These are phyloP conservation scores for Cladophialophora chaetospira DNA, from an alignment of 2,329 filamentous ascomycete genomes.

Conservation along the genomic window DNA sequence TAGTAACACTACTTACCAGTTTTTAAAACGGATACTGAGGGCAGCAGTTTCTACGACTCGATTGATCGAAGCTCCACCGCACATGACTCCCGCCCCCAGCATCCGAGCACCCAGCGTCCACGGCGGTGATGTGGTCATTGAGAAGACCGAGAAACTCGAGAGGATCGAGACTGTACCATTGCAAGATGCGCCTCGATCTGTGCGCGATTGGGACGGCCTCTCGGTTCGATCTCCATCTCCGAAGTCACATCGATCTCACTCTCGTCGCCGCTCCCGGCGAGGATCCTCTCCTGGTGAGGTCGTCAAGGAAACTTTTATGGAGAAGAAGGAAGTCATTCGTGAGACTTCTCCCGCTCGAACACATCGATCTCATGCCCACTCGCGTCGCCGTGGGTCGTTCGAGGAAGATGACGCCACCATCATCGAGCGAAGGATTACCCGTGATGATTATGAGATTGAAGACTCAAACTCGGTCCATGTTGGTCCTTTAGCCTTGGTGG, in stretches of 20 bases:
- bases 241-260: constrained; percentile 37
- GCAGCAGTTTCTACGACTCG: constrained; percentile 33
- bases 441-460: constrained; percentile 45
- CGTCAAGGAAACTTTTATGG: constrained; percentile 29
- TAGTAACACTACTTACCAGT: not conserved
- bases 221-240: constrained; percentile 32
- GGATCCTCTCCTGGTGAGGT: constrained; percentile 29
- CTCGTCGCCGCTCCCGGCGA: constrained; percentile 28
- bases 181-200: constrained; percentile 36
- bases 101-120: constrained; percentile 45
- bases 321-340: constrained; percentile 30
- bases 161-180: constrained; percentile 31
- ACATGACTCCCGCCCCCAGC: constrained; percentile 12
- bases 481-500: constrained; percentile 51
- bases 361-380: constrained; percentile 22
- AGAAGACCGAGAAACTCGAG: constrained; percentile 26
- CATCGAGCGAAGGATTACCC: constrained; percentile 38
- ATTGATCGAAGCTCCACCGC: constrained; percentile 37
- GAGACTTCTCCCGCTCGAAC: constrained; percentile 32
- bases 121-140: constrained; percentile 30
- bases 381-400: constrained; percentile 41
- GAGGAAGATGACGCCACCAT: constrained; percentile 39
- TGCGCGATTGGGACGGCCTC: constrained; percentile 38
- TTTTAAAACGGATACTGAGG: constrained; percentile 6
- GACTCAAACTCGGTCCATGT: constrained; percentile 50